Evolutionary conservation across 78 protist genomes (phyloP).

Genomic region (Dictyostelium intermedium): DNA sequence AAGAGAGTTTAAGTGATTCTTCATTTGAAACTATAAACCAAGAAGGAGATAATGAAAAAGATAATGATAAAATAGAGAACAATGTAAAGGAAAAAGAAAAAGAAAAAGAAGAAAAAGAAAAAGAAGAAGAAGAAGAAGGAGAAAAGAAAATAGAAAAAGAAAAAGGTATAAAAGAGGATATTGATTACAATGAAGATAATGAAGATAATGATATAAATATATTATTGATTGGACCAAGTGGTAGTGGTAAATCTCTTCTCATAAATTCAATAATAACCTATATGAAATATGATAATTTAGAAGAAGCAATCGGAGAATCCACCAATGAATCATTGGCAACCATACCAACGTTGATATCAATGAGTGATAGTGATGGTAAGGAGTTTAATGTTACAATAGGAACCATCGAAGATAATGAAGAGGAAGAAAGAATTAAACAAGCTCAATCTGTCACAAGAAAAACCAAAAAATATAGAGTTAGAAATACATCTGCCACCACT

Average conservation of each 20-base stretch:
- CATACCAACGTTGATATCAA: background rate
- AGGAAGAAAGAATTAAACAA: background rate
- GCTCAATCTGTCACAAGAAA: background rate
- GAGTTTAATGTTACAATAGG: background rate
- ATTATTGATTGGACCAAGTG: background rate
- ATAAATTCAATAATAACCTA: slow-evolving; percentile 12
- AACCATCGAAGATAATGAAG: background rate
- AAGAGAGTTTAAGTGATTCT: background rate
- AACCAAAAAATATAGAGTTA: background rate
- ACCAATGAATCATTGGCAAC: background rate
- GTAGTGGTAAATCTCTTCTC: background rate
- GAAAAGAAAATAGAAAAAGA: too few relatives aligned
- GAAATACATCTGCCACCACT: background rate
- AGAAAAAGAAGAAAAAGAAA: background rate
- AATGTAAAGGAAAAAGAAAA: too few relatives aligned
- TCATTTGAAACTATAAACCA: background rate
- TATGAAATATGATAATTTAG: background rate
- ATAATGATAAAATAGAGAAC: too few relatives aligned
- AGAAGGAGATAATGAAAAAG: background rate
- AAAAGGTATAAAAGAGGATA: background rate
- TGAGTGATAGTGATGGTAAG: background rate
- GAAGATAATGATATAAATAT: background rate
- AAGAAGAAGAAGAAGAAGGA: background rate
- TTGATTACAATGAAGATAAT: background rate
- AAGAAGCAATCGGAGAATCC: background rate